Conservation (phyloP, 345 rosid genomes). For the Salix purpurea region DNA sequence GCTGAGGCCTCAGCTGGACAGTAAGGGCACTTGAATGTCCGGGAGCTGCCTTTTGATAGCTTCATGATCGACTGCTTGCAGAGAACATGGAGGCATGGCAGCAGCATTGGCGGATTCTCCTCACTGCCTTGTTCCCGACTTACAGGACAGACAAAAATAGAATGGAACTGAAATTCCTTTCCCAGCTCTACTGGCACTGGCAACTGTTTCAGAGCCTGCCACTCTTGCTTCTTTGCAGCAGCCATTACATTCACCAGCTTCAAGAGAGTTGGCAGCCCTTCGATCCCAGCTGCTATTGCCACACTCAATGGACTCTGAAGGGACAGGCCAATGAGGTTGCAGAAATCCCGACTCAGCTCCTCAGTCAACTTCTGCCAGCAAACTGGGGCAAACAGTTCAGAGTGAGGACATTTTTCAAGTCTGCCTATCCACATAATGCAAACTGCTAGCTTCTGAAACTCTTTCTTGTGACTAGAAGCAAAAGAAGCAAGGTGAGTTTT, state of each 20-base stretch:
- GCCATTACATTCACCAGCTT: constrained; percentile 67
- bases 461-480: constrained; percentile 30
- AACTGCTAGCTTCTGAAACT: constrained; percentile 48
- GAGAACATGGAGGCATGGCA: constrained; percentile 68
- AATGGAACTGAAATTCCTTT: constrained; percentile 64
- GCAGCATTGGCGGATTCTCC: constrained; percentile 67
- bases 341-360: constrained; percentile 48
- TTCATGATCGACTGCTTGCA: constrained; percentile 69
- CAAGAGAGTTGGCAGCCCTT: constrained; percentile 60
- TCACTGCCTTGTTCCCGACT: constrained; percentile 64
- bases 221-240: constrained; percentile 60
- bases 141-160: constrained; percentile 68
- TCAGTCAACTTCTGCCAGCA: constrained; percentile 47
- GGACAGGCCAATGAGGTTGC: constrained; percentile 49
- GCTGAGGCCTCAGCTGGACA: constrained; percentile 52
- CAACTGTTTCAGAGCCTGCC: constrained; percentile 59
- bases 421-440: constrained; percentile 48
- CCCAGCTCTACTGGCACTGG: constrained; percentile 59
- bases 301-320: constrained; percentile 45
- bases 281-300: constrained; percentile 59
- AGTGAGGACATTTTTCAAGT: constrained; percentile 54
- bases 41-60: constrained; percentile 50
- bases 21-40: constrained; percentile 58
- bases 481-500: constrained; percentile 48
- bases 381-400: constrained; percentile 39